Conservation (phyloP, 108 stramenopile species). For the Thalassiosira profunda region DNA sequence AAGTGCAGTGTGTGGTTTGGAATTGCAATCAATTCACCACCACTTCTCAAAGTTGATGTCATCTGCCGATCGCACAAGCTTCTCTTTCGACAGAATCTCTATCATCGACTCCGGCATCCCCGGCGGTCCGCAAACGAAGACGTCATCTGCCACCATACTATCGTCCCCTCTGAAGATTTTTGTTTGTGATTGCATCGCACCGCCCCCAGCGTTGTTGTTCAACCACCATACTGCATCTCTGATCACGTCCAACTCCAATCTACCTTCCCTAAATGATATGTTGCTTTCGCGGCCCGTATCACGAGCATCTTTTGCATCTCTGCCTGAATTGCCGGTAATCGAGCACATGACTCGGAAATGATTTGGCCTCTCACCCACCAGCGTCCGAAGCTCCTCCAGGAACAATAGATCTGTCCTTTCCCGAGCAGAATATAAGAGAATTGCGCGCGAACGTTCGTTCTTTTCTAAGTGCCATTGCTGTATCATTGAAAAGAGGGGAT, state of each 20-base stretch:
- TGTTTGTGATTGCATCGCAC: background rate
- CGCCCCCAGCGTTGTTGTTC: background rate
- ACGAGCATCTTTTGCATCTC: too few species aligned
- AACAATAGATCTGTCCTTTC: conserved; percentile 2
- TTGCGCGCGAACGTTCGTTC: background rate
- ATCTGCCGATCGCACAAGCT: background rate
- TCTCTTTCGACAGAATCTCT: background rate
- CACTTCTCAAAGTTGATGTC: conserved; percentile 29
- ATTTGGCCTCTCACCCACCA: background rate
- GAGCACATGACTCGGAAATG: conserved; percentile 11
- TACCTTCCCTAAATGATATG: background rate
- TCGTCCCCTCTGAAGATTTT: background rate
- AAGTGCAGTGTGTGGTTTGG: too few species aligned
- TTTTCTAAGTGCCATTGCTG: conserved; percentile 15
- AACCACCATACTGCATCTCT: conserved; percentile 10
- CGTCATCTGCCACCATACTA: background rate
- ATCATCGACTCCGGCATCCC: conserved; percentile 13
- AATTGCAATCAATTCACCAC: conserved; percentile 14
- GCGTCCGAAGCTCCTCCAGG: background rate
- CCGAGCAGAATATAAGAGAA: conserved; percentile 17
- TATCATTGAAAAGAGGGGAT: conserved; percentile 28
- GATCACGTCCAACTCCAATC: conserved; percentile 6
- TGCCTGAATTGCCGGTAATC: background rate
- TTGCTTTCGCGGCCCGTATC: background rate
- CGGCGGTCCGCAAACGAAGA: conserved; percentile 20